Evolutionary conservation across 176 grass and related monocot species (phyloP).

Genomic region (Areca catechu): DNA sequence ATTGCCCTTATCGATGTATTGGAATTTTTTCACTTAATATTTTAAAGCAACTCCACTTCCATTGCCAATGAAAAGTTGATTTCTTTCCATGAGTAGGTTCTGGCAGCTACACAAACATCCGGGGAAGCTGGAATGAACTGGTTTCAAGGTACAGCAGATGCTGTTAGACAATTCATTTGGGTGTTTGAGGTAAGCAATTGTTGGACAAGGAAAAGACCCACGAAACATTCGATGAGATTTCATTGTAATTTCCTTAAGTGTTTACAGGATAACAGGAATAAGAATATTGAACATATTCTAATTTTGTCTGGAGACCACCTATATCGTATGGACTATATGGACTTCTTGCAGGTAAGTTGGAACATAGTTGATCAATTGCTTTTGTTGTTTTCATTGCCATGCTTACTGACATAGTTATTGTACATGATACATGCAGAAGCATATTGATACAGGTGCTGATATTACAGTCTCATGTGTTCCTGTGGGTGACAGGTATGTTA

Average conservation of each 20-base stretch:
- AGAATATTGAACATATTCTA: conserved; percentile 53
- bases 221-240: not conserved
- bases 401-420: too few relatives aligned
- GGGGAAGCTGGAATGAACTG: conserved; percentile 60
- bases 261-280: conserved; percentile 37
- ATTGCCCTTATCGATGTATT: too few relatives aligned
- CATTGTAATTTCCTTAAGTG: not conserved
- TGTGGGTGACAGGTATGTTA: conserved; percentile 45
- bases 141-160: conserved; percentile 58
- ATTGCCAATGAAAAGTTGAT: not conserved
- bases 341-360: conserved; percentile 44
- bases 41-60: too few relatives aligned
- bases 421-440: conserved; percentile 31
- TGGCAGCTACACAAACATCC: conserved; percentile 60
- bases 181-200: conserved; percentile 37
- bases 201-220: not conserved
- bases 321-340: conserved; percentile 78
- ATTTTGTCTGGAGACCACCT: conserved; percentile 71
- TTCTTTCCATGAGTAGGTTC: conserved; percentile 32
- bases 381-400: not conserved
- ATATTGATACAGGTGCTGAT: conserved; percentile 64
- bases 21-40: too few relatives aligned
- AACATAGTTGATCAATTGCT: not conserved
- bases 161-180: conserved; percentile 73
- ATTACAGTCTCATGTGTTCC: conserved; percentile 53